Evolutionary conservation across 768 basidiomycete genomes (phyloP), one percentile per base, ranked within the genome.

Genomic region (Lactifluus hygrophoroides): DNA sequence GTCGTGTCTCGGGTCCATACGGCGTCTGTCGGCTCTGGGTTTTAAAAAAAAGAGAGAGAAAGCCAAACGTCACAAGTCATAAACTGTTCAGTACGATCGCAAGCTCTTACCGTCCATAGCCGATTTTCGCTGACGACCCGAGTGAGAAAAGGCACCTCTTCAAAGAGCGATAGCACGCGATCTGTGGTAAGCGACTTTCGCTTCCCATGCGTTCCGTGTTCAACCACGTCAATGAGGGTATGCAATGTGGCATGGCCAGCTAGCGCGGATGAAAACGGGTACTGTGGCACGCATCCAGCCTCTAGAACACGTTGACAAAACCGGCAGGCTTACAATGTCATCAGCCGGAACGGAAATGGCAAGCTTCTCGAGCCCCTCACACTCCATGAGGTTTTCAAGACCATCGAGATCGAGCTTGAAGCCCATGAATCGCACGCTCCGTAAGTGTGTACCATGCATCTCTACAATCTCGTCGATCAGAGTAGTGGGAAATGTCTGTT

Each of bases 51-150:
- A 57, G 34, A 13, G 16, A 25, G 32, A 51, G 35, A 51, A 57
- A 55, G 40, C 47, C 53, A 55, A 51, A 55, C 58, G 55, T 63
- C 50, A 61, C n/a, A 58, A 23, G 34, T 43, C 47, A 16, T 30
- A 55, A 13, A n/a, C 50, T 19, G 16, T 11, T 17, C 16, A 30
- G 23, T 10, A 28, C 38, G 38, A 56, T 56, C 47, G 37, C 13
- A 21, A 23, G 51, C 61, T 53, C 37, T 59, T 43, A 64, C 63
- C 61, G 63, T 63, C 63, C 61, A 64, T 34, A 56, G 21, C 38
- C 63, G 61, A 56, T 49, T 63, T 27, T 51, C 57, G 40, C 61
- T 64, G 50, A 64, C 42, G 35, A 64, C 63, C 27, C 51, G 49
- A 19, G 47, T 37, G 47, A 64, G 54, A 25, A 46, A 55, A 35